phyloP scores from a whole-genome alignment of 2,329 filamentous ascomycete genomes.

The Rhinocladiella mackenziei region DNA sequence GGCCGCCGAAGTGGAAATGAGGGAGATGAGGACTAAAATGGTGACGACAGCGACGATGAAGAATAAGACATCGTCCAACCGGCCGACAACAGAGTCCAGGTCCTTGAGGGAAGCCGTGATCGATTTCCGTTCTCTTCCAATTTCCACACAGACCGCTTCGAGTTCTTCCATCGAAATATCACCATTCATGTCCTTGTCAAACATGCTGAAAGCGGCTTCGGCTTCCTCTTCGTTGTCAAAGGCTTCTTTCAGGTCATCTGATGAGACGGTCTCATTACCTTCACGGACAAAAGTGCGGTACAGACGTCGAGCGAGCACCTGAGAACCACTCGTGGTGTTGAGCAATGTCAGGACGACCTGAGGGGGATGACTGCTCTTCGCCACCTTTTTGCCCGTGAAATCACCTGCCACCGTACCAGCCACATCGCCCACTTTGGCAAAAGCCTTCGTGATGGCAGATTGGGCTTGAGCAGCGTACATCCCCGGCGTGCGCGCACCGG shows the following conservation, averaged over 20 bases:
- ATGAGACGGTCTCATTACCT: slow-evolving; percentile 69
- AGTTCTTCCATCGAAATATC: slow-evolving; percentile 95
- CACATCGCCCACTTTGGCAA: slow-evolving; percentile 78
- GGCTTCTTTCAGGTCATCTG: slow-evolving; percentile 72
- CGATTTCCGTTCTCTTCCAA: slow-evolving; percentile 88
- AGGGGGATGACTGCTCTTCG: slow-evolving; percentile 70
- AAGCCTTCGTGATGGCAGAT: slow-evolving; percentile 68
- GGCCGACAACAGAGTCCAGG: slow-evolving; percentile 85
- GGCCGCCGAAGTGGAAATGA: slow-evolving; percentile 86
- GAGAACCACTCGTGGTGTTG: slow-evolving; percentile 66
- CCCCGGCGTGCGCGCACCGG: slow-evolving; percentile 70
- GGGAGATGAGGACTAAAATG: slow-evolving; percentile 79
- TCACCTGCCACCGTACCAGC: slow-evolving; percentile 84
- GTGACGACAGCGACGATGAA: slow-evolving; percentile 79
- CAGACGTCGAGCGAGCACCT: slow-evolving; percentile 79
- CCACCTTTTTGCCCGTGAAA: slow-evolving; percentile 71
- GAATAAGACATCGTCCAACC: slow-evolving; percentile 83
- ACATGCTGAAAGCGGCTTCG: slow-evolving; percentile 82
- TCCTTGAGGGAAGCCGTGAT: slow-evolving; percentile 94
- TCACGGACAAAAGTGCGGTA: slow-evolving; percentile 80
- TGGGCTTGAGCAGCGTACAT: slow-evolving; percentile 64
- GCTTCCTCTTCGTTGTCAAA: slow-evolving; percentile 83
- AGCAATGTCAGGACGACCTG: slow-evolving; percentile 80
- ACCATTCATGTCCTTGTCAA: slow-evolving; percentile 94
- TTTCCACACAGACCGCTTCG: slow-evolving; percentile 88